phyloP scores from a whole-genome alignment of 805 yeast species.

The Cyberlindnera subsufficiens region DNA sequence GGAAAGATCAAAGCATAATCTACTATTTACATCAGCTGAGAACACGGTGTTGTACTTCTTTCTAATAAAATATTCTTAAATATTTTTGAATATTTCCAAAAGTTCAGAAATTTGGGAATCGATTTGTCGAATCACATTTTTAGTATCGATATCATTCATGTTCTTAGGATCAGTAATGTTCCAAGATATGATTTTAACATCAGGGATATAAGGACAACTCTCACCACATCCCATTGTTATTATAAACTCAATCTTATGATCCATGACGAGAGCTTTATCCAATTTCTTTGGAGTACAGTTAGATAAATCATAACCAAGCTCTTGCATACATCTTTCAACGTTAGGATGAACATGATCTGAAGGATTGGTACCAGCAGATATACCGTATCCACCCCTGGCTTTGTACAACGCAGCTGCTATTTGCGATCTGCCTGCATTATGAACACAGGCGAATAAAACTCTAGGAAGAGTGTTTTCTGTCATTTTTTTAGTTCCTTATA shows the following conservation, averaged over 20 bases:
- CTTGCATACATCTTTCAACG: background rate
- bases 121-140: background rate
- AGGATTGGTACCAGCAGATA: background rate
- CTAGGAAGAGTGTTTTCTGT: background rate
- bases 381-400: background rate
- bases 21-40: too few species aligned
- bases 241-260: background rate
- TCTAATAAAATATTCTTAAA: too few species aligned
- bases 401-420: constrained; percentile 1
- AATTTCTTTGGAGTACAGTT: background rate
- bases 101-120: background rate
- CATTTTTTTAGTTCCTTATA: background rate
- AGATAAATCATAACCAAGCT: background rate
- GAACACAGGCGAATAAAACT: background rate
- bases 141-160: background rate
- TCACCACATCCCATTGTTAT: background rate
- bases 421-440: background rate
- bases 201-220: background rate
- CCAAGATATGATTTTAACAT: background rate
- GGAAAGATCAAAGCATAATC: too few species aligned
- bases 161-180: background rate
- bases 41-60: too few species aligned
- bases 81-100: background rate
- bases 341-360: background rate
- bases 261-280: background rate